Percentiles rank a stretch among this genome's conserved stretches.
Conservation (phyloP, 345 rosid genomes). For the Trapa incisa region DNA sequence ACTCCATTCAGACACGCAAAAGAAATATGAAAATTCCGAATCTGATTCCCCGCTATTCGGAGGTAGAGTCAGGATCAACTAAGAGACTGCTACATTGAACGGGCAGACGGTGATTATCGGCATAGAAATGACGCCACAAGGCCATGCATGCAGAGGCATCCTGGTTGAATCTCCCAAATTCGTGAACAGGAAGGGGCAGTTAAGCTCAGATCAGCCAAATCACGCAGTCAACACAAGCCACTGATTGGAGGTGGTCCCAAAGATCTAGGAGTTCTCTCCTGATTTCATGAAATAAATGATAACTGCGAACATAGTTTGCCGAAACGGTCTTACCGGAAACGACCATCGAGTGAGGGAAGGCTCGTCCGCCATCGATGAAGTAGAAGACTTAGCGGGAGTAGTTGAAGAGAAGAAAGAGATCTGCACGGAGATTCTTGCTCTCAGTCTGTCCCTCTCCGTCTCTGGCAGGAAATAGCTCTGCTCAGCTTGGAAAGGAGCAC, state of each 20-base stretch:
- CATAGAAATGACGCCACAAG: background rate
- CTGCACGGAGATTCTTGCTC: background rate
- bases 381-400: constrained; percentile 8
- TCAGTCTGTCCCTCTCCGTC: background rate
- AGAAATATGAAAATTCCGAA: background rate
- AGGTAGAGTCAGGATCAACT: background rate
- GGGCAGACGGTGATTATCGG: background rate
- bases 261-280: background rate
- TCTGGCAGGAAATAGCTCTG: constrained; percentile 1
- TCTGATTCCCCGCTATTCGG: background rate
- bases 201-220: background rate
- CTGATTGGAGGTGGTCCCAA: background rate
- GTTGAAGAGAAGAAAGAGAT: constrained; percentile 12
- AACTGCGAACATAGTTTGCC: background rate
- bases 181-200: too few relatives aligned
- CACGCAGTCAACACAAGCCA: background rate
- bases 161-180: background rate
- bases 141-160: constrained; percentile 1
- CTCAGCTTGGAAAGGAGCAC: background rate
- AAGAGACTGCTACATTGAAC: background rate
- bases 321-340: constrained; percentile 43
- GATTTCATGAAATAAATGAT: background rate
- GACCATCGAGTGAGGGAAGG: constrained; percentile 77
- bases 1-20: background rate
- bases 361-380: constrained; percentile 47